Conservation (phyloP, 345 rosid genomes). For the Brassica carinata region DNA sequence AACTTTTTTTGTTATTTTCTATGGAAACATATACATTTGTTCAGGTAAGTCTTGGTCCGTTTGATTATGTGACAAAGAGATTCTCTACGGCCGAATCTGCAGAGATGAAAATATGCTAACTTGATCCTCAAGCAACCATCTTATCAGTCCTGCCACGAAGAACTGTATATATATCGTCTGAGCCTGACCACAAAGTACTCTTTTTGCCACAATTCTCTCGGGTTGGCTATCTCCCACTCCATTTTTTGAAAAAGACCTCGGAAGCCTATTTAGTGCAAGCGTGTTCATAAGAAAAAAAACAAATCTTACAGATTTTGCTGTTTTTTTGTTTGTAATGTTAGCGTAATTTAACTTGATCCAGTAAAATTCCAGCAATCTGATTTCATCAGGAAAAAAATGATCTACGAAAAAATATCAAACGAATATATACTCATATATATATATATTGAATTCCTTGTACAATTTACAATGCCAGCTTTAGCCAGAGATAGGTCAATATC, state of each 20-base stretch:
- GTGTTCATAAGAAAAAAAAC: neutral
- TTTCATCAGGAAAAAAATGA: neutral
- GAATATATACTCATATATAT: neutral
- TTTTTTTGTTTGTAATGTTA: neutral
- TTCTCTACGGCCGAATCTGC: conserved; percentile 4
- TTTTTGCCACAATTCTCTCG: neutral
- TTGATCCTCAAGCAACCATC: conserved; percentile 8
- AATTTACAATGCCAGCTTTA: conserved; percentile 10
- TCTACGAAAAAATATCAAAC: neutral
- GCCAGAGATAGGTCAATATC: conserved; percentile 3
- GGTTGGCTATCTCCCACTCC: neutral
- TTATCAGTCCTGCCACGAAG: neutral
- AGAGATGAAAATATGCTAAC: neutral
- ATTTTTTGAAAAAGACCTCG: neutral
- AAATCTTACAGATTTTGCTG: neutral
- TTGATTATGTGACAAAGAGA: conserved; percentile 6
- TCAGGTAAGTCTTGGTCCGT: neutral
- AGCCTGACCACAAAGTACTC: conserved; percentile 15
- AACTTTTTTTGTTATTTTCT: neutral
- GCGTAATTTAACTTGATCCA: neutral
- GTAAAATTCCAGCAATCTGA: neutral
- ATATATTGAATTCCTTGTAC: neutral
- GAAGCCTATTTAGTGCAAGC: neutral
- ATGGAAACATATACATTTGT: neutral
- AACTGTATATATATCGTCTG: neutral